Evolutionary conservation across 2,329 filamentous ascomycete species (phyloP), one percentile per base, ranked within the genome.

Genomic region (Metarhizium guizhouense): DNA sequence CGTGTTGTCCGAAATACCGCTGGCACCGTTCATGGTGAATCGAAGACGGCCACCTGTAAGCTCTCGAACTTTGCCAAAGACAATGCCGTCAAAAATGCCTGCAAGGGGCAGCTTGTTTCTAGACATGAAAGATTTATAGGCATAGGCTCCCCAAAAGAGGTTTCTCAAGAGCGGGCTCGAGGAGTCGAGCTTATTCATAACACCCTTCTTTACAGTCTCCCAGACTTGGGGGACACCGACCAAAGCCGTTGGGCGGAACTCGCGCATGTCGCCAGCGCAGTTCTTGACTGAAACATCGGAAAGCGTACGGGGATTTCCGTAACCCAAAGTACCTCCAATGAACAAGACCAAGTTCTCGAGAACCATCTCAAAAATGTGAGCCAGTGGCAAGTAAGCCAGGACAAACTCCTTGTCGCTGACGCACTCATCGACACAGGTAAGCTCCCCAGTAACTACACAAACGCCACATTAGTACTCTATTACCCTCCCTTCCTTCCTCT

Each of bases 161-260:
- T 86, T 85, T 72, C 79, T 85, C 57, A 86, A 80, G 47, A 97
- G 56, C n/a, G 80, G 71, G 65, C 85, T 85, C 59, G 87, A 81
- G 56, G 80, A 76, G 67, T 88, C 86, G 58, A 97, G 85, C 72
- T 91, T 90, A 64, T 77, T 74, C 60, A 93, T 77, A 65, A 99
- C 88, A 54, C 94, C 94, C 78, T 99, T 99, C 78, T 91, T 93
- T 65, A 99, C 87, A 1, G 90, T 92, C 74, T 99, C 94, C 92
- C 93, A 99, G 36, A 99, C 87, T 57, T 95, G 92, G 2, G 94
- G 94, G 3, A 99, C 94, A 70, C 94, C 94, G 43, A 96, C 88
- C 68, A 99, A 82, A 67, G 96, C 82, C 2, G 91, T 95, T 1
- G 94, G 94, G 63, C 82, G 82, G 68, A 97, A 87, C 67, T 96